Conservation (phyloP, 768 basidiomycete species). For the Pulveroboletus frians region DNA sequence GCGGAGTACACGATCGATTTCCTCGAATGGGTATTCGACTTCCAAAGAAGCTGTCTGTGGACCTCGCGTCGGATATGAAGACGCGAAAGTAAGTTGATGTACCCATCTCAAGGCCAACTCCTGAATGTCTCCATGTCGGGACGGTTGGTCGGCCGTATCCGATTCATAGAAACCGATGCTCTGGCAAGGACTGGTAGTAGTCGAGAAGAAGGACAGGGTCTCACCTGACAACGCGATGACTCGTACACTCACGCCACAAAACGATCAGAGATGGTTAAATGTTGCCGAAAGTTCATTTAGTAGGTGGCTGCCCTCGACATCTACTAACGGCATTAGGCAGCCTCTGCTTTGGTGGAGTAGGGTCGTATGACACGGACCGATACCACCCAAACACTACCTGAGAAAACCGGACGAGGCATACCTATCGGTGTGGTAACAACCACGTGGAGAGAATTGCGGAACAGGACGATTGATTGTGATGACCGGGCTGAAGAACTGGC, state of each 20-base stretch:
- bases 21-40: neutral
- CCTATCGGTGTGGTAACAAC: neutral
- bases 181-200: neutral
- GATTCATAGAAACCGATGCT: neutral
- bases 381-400: neutral
- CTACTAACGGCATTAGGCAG: neutral
- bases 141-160: no score
- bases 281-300: neutral
- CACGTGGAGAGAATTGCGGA: neutral
- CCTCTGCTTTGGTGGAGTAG: neutral
- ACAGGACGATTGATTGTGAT: neutral
- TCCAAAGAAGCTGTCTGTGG: neutral
- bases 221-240: neutral
- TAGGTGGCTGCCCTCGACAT: neutral
- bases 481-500: neutral
- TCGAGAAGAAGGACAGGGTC: neutral
- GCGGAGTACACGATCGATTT: no score
- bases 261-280: neutral
- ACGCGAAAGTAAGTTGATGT: neutral
- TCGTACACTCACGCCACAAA: neutral
- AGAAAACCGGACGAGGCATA: neutral
- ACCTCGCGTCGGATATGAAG: neutral
- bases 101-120: neutral
- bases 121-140: no score
- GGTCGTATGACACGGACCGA: neutral